Conservation (phyloP, 495 filamentous ascomycete genomes). For the Penicillium diatomitis region DNA sequence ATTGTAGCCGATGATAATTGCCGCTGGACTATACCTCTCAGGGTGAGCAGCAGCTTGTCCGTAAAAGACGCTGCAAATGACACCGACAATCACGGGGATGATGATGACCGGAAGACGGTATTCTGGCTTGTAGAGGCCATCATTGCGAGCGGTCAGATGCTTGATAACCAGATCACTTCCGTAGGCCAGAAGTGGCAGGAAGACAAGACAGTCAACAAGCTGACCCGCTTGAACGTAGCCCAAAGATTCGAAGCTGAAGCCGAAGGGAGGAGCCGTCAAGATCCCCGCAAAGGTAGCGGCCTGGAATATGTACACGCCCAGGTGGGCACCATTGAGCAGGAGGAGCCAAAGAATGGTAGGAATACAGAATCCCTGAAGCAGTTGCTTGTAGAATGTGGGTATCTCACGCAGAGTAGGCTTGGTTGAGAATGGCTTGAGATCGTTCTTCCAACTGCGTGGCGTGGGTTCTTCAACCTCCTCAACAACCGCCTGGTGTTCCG, state of each 20-base stretch:
- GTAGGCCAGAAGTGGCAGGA: conserved; percentile 17
- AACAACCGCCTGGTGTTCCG: not conserved
- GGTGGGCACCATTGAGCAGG: conserved; percentile 14
- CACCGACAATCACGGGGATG: conserved; percentile 10
- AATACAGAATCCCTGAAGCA: conserved; percentile 11
- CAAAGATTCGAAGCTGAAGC: conserved; percentile 8
- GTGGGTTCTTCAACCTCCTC: conserved; percentile 4
- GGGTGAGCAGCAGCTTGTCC: conserved; percentile 13
- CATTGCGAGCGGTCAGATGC: conserved; percentile 5
- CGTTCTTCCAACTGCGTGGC: conserved; percentile 9
- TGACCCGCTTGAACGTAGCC: conserved; percentile 20
- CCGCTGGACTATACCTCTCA: conserved; percentile 6
- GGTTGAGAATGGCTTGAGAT: conserved; percentile 4
- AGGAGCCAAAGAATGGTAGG: conserved; percentile 17
- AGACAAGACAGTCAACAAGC: conserved; percentile 14
- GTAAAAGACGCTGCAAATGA: conserved; percentile 15
- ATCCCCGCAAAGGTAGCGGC: conserved; percentile 10
- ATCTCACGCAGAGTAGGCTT: conserved; percentile 6
- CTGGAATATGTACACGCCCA: conserved; percentile 17
- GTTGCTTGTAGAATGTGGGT: conserved; percentile 12
- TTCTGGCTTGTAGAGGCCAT: conserved; percentile 14
- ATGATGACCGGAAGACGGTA: conserved; percentile 15
- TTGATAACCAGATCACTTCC: conserved; percentile 13
- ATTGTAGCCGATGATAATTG: conserved; percentile 13
- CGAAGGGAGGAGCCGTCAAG: conserved; percentile 12